Base-by-base conservation (phyloP, 2,329 filamentous ascomycete species). In the Chaetothyriales sp. region DNA sequence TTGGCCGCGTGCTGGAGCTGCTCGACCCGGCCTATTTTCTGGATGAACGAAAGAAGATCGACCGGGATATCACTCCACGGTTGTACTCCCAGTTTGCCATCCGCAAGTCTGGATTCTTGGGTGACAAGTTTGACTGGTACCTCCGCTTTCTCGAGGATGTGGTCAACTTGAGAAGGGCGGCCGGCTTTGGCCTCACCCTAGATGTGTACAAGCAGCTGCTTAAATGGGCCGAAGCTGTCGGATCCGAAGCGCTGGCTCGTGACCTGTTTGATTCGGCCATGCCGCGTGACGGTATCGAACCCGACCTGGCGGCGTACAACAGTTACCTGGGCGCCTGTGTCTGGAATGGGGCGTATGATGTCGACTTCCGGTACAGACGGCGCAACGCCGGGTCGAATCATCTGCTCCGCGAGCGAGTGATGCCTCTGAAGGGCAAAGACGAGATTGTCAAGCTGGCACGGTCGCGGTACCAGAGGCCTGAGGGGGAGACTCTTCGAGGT, bases 21-120 rank as follows among this genome's bases (percentile, higher is more conserved):
- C 64, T 88, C 7, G 79, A 84, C 51, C 81, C 83, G 0, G 59
- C 64, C 20, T 64, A 74, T 55, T 73, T 76, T 53, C 57, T 78
- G 43, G 63, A 67, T 20, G 66, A 68, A 1, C 69, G 71, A 57
- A 66, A 75, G 3, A 60, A 64, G 19, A 65, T 79, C 18, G 68
- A 75, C 49, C 62, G 65, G 18, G 64, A 73, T 10, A 62, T 78
- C 18, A 80, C 82, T 61, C 62, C 9, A 61, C 72, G 36, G 67
- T 70, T 15, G 53, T 72, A 18, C 28, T 50, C 32, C 10, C 46
- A 53, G 36, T 52, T 50, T 1, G 46, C 46, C 10, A 12, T 72
- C 63, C 57, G 73, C 68, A 60, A 66, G 3, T 56, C 70, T 19
- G 63, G 63, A 43, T 63, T 66, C 2, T 53, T 71, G 39, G 59